Conservation (phyloP, 2,329 filamentous ascomycete species). For the Aspergillus versicolor region DNA sequence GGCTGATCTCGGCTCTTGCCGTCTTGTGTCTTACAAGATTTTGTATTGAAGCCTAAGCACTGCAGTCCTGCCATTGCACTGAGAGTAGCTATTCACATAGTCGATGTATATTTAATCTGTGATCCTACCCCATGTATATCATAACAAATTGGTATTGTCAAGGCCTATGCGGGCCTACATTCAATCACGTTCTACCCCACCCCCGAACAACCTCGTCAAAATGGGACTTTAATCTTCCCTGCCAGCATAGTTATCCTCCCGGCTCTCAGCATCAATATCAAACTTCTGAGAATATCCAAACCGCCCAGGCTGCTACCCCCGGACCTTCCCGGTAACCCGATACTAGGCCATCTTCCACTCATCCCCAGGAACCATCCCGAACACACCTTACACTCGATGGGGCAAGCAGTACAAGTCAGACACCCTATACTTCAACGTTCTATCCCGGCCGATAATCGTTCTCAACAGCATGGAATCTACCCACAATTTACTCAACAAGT, state of each 20-base stretch:
- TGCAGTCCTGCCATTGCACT: too few species aligned
- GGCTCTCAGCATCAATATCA: background rate
- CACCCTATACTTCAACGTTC: slow-evolving; percentile 4
- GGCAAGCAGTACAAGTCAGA: slow-evolving; percentile 4
- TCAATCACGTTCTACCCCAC: too few species aligned
- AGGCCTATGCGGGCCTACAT: too few species aligned
- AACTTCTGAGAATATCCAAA: background rate
- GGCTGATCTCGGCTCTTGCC: too few species aligned
- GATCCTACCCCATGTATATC: too few species aligned
- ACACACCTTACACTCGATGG: background rate
- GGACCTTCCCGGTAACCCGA: background rate
- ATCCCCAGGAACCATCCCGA: slow-evolving; percentile 6
- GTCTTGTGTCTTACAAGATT: too few species aligned
- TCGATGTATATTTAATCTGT: too few species aligned
- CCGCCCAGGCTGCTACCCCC: background rate
- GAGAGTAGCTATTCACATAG: too few species aligned
- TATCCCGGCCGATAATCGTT: slow-evolving; percentile 3
- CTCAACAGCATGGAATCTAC: slow-evolving; percentile 9
- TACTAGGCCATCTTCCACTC: background rate
- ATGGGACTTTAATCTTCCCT: too few species aligned
- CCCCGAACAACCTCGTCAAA: too few species aligned
- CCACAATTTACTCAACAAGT: slow-evolving; percentile 2
- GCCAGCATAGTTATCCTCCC: background rate
- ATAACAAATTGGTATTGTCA: too few species aligned
- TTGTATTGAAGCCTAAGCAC: too few species aligned